Evolutionary conservation across 495 filamentous ascomycete genomes (phyloP), one percentile per base, ranked within the genome.

Genomic region (Choiromyces venosus): DNA sequence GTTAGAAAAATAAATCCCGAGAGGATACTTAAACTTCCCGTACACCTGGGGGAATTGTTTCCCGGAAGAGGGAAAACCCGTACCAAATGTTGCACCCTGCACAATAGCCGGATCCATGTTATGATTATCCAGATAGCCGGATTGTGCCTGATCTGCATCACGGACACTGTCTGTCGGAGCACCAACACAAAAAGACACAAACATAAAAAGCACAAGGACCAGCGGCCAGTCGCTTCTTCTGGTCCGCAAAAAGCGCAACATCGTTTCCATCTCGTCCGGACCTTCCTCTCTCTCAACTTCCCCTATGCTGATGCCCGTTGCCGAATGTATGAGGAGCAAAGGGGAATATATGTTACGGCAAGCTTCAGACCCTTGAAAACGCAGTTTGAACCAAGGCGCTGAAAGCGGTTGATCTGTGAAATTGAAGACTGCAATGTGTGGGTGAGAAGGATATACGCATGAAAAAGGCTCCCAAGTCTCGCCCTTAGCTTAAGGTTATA

Each of bases 21-120:
- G 16, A 82, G 74, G 12, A 77, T 56, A 67, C 33, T 66, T 9
- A 40, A 69, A 52, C 8, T 44, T 52, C 52, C 52, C 52, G 12
- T 61, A 33, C 25, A 61, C 25, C 52, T 16, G 12, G 12, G 52
- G 52, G 12, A 61, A 33, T n/a, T 16, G 12, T 16, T 33, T 10
- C 52, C 52, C 25, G 12, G 25, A 29, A 61, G 3, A 29, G 16
- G 52, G 35, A 39, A 71, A 71, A 35, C 33, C 35, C 65, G 6
- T 33, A 44, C 83, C 82, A 73, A 84, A 84, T 33, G 73, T 79
- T 16, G 82, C 29, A 12, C 79, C 81, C 16, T 74, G 80, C 37
- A 85, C 81, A 44, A 83, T 79, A 9, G 81, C 78, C 16, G 84
- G 84, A 70, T 85, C 80, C 78, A 85, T 84, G 69, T 86, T 86